A percentile compares a stretch with the other conserved stretches of the same genome.
phyloP scores from a whole-genome alignment of 2,329 filamentous ascomycete species.

The Penicillium rolfsii region DNA sequence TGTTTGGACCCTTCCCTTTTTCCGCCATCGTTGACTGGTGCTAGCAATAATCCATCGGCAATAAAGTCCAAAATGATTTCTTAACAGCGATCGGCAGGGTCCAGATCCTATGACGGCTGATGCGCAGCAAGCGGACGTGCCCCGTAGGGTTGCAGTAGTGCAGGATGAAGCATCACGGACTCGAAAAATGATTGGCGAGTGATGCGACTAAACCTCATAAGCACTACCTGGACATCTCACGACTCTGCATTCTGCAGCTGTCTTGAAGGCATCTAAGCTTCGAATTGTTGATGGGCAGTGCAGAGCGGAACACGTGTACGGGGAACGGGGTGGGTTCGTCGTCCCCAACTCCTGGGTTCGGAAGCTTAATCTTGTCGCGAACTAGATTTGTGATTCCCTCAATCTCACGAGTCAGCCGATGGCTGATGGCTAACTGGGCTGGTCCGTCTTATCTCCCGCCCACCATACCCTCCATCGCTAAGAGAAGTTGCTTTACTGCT shows the following conservation, averaged over 20 bases:
- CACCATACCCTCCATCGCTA: not conserved
- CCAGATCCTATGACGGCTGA: not conserved
- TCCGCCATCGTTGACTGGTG: not conserved
- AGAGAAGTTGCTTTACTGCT: not conserved
- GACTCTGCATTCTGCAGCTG: not conserved
- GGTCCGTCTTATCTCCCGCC: not conserved
- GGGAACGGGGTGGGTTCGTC: no score
- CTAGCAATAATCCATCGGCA: not conserved
- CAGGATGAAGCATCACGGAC: not conserved
- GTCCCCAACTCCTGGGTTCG: not conserved
- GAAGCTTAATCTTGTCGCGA: not conserved
- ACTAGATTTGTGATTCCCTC: not conserved
- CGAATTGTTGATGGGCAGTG: not conserved
- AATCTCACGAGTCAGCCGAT: not conserved
- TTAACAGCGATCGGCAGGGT: not conserved
- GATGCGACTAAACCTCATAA: not conserved
- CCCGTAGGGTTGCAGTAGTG: not conserved
- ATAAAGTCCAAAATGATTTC: not conserved
- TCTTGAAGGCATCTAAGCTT: not conserved
- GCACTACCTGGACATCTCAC: not conserved
- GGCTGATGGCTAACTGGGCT: not conserved
- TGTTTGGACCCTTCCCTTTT: not conserved
- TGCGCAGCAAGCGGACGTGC: not conserved
- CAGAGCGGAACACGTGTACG: not conserved
- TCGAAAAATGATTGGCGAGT: not conserved